These are phyloP conservation scores for Phytophthora citricola DNA, from an alignment of 352 stramenopile species.

Conservation along the genomic window DNA sequence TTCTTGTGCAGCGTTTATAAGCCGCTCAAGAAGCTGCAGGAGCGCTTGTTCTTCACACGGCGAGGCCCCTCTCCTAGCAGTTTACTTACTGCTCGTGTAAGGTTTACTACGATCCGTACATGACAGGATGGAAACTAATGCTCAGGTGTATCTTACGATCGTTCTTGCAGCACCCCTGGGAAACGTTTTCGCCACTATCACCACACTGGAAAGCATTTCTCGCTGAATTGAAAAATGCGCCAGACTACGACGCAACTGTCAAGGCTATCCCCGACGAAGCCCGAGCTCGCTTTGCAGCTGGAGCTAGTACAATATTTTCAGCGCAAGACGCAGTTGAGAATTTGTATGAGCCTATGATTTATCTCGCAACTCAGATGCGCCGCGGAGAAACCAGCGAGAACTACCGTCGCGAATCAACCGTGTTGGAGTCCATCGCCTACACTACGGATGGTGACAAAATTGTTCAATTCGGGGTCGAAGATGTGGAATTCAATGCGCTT, in stretches of 20 bases:
- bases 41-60: constrained; percentile 51
- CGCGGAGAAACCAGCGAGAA: constrained; percentile 4
- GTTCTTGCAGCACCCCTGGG: constrained; percentile 75
- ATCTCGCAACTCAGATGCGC: constrained; percentile 50
- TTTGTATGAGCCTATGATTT: constrained; percentile 87
- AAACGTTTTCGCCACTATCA: constrained; percentile 82
- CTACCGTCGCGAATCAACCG: constrained; percentile 6
- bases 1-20: constrained; percentile 79
- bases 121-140: background rate
- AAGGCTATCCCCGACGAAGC: constrained; percentile 53
- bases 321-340: constrained; percentile 48
- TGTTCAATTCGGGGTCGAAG: constrained; percentile 57
- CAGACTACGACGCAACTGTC: constrained; percentile 57
- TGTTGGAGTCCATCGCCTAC: constrained; percentile 11
- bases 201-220: constrained; percentile 69
- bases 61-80: constrained; percentile 24
- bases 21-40: constrained; percentile 65
- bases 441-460: constrained; percentile 6
- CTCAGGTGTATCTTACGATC: constrained; percentile 1
- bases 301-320: constrained; percentile 42
- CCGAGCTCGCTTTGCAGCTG: constrained; percentile 56
- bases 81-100: constrained; percentile 56
- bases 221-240: constrained; percentile 46
- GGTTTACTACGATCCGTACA: constrained; percentile 1
- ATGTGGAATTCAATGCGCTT: constrained; percentile 86